A percentile compares a stretch with the other conserved stretches of the same genome.
These are phyloP conservation scores for Colletotrichum siamense DNA, from an alignment of 2,329 filamentous ascomycete species.

Conservation along the genomic window DNA sequence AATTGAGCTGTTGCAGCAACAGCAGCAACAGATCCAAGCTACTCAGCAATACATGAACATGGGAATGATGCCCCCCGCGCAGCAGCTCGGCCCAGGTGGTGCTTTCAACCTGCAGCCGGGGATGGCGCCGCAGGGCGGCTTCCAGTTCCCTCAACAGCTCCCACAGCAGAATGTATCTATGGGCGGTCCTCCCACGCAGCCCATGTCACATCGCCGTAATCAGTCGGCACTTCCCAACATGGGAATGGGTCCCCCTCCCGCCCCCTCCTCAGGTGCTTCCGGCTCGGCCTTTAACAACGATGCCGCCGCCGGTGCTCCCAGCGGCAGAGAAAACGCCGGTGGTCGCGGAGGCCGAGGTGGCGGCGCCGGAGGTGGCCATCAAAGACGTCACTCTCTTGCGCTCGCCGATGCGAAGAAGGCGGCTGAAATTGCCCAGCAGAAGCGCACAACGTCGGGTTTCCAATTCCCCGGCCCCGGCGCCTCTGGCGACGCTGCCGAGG, in stretches of 20 bases:
- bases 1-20: slow-evolving; percentile 95
- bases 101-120: slow-evolving; percentile 80
- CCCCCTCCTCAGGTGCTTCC: slow-evolving; percentile 89
- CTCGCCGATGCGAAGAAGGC: slow-evolving; percentile 97
- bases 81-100: slow-evolving; percentile 72
- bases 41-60: slow-evolving; percentile 98
- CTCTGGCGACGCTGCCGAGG: slow-evolving; percentile 62
- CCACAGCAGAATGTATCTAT: slow-evolving; percentile 76
- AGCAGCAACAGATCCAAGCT: slow-evolving; percentile 96
- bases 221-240: slow-evolving; percentile 95
- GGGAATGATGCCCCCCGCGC: slow-evolving; percentile 89
- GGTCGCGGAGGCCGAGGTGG: slow-evolving; percentile 75
- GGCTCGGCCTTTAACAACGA: slow-evolving; percentile 82
- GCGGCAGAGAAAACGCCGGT: slow-evolving; percentile 69
- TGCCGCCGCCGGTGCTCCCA: slow-evolving; percentile 65
- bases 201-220: slow-evolving; percentile 91
- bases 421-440: slow-evolving; percentile 94
- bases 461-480: slow-evolving; percentile 86
- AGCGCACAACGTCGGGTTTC: slow-evolving; percentile 91
- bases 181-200: slow-evolving; percentile 74
- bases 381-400: slow-evolving; percentile 92
- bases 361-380: slow-evolving; percentile 77
- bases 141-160: slow-evolving; percentile 86
- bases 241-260: slow-evolving; percentile 85
- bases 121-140: slow-evolving; percentile 82